Evolutionary conservation across 805 yeast species (phyloP).

Genomic region (Metschnikowia corniflorae): DNA sequence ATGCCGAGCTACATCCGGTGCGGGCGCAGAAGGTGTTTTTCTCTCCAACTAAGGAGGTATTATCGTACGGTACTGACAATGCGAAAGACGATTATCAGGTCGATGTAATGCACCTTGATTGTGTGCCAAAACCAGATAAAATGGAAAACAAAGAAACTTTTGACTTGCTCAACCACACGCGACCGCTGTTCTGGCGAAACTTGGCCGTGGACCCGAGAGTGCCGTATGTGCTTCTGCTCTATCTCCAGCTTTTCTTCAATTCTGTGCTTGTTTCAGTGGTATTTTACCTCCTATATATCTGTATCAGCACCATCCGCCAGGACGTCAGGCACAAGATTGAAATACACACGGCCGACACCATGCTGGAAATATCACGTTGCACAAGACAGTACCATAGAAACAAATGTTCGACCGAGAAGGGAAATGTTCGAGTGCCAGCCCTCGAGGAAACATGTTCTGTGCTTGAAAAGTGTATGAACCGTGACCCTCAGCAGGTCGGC

Average conservation of each 20-base stretch:
- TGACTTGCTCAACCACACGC: background rate
- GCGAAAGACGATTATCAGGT: conserved; percentile 4
- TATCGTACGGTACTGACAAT: conserved; percentile 2
- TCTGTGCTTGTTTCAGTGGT: conserved; percentile 47
- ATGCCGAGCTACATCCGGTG: background rate
- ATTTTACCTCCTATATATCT: conserved; percentile 48
- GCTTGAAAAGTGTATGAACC: conserved; percentile 81
- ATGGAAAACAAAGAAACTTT: background rate
- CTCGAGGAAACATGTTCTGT: conserved; percentile 62
- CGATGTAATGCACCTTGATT: conserved; percentile 2
- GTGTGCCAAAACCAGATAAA: background rate
- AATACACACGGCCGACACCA: conserved; percentile 53
- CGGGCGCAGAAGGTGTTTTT: conserved; percentile 10
- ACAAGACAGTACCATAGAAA: conserved; percentile 65
- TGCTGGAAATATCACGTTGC: conserved; percentile 66
- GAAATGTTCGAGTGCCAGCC: conserved; percentile 61
- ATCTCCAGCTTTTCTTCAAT: conserved; percentile 63
- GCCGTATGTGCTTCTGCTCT: conserved; percentile 58
- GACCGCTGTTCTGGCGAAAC: conserved; percentile 5
- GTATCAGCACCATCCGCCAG: conserved; percentile 51
- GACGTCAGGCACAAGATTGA: conserved; percentile 75
- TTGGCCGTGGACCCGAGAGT: conserved; percentile 38
- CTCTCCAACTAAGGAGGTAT: conserved; percentile 14
- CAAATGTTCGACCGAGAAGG: conserved; percentile 57
- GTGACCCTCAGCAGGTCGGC: conserved; percentile 67